Conservation (phyloP, 1,284 basidiomycete species). For the Fomitopsis schrenkii region DNA sequence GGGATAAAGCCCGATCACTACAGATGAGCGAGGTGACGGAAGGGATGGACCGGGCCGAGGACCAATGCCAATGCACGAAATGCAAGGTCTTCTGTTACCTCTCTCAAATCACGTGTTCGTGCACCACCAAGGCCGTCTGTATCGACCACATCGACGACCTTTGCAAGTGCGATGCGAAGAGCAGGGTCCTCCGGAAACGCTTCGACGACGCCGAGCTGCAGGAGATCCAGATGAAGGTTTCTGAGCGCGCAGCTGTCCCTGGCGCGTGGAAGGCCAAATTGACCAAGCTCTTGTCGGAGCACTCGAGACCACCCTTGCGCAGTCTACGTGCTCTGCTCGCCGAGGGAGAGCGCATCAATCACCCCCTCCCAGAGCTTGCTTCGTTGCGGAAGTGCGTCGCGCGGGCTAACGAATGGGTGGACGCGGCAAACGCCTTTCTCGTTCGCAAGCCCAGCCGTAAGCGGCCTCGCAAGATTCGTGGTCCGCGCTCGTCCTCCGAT, state of each 20-base stretch:
- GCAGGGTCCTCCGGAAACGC: constrained; percentile 71
- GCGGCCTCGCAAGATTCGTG: constrained; percentile 60
- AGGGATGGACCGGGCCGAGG: constrained; percentile 81
- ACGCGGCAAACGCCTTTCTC: constrained; percentile 67
- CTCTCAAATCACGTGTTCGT: constrained; percentile 83
- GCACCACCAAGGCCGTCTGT: constrained; percentile 79
- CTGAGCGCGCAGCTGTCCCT: constrained; percentile 73
- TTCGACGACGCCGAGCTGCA: constrained; percentile 79
- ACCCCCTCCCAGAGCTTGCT: constrained; percentile 68
- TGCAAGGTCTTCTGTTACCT: constrained; percentile 98
- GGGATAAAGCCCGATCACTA: constrained; percentile 54
- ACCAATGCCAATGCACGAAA: constrained; percentile 91
- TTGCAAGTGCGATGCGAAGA: constrained; percentile 62
- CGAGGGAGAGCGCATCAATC: constrained; percentile 85
- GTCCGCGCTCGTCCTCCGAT: constrained; percentile 35
- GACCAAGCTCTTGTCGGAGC: constrained; percentile 62
- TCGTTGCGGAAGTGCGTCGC: constrained; percentile 76
- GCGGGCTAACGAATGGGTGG: constrained; percentile 82
- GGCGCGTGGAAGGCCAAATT: constrained; percentile 74
- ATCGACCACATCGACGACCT: constrained; percentile 80
- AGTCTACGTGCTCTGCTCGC: constrained; percentile 73
- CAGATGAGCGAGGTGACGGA: constrained; percentile 70
- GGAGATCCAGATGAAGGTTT: constrained; percentile 63
- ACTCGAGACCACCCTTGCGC: constrained; percentile 69
- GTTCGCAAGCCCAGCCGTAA: constrained; percentile 71